Conservation (phyloP, 78 protist genomes). For the Isochrysis galbana region DNA sequence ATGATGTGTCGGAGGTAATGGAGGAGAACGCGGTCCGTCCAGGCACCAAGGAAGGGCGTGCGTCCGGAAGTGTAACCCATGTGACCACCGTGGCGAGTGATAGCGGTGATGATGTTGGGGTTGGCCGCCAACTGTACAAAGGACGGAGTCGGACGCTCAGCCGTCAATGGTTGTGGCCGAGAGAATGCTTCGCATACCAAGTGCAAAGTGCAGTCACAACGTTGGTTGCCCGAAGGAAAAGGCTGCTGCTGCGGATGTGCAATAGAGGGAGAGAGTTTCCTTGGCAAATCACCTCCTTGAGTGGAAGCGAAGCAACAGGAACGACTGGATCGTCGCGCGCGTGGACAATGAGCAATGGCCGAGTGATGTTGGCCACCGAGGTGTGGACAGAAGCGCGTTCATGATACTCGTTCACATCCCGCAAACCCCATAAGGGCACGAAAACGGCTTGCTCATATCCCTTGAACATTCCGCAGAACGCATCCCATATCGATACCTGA, state of each 20-base stretch:
- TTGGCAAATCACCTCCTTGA: background rate
- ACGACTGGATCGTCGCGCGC: background rate
- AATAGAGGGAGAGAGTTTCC: no score
- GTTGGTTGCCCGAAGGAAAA: no score
- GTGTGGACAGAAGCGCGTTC: background rate
- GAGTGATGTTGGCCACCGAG: no score
- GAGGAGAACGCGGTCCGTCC: background rate
- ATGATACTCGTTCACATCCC: background rate
- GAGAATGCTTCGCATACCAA: no score
- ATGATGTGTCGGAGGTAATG: background rate
- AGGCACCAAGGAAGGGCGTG: background rate
- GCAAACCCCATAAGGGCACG: background rate
- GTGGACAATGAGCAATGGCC: slow-evolving; percentile 1
- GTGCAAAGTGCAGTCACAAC: no score
- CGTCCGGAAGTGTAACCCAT: background rate
- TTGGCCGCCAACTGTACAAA: background rate
- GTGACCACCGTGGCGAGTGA: slow-evolving; percentile 22
- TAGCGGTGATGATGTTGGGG: background rate
- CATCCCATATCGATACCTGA: no score
- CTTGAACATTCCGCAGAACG: background rate
- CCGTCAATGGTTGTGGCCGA: no score
- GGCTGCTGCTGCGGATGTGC: no score
- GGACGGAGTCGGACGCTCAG: no score
- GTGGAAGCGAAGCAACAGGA: background rate
- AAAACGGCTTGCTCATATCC: background rate